phyloP scores from a whole-genome alignment of 768 basidiomycete species.

The Lactarius pseudohatsudake region DNA sequence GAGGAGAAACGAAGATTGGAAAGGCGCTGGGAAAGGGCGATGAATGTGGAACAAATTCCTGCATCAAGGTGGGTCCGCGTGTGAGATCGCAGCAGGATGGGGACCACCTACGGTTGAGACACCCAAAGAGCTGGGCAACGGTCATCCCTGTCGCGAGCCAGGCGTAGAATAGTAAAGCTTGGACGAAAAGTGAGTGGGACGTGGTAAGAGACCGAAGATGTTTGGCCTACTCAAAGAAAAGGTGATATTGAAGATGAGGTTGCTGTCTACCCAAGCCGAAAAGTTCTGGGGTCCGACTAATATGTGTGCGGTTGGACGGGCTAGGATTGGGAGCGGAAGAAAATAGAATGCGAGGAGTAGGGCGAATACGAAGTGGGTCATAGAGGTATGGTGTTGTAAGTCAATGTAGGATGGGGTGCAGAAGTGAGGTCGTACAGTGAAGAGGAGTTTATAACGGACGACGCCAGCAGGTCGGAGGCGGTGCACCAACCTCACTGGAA shows the following conservation, averaged over 20 bases:
- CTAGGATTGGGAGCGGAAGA: background rate
- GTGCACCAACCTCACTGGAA: background rate
- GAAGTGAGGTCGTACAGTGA: background rate
- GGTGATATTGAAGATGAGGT: background rate
- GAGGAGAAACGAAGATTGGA: background rate
- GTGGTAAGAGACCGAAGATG: background rate
- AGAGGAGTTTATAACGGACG: background rate
- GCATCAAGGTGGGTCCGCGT: no score
- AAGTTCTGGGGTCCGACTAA: background rate
- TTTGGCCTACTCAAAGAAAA: background rate
- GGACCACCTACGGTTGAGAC: background rate
- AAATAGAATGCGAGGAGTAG: background rate
- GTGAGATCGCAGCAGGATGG: background rate
- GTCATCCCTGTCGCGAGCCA: background rate
- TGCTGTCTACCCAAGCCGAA: background rate
- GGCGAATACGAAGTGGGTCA: background rate
- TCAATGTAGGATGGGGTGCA: background rate
- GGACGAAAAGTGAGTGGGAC: background rate
- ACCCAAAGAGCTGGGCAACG: background rate
- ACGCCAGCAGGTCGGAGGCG: background rate
- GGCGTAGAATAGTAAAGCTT: background rate
- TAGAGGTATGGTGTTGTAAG: background rate
- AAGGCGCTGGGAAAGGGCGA: background rate
- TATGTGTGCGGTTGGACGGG: background rate
- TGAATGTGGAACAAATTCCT: background rate